Conservation (phyloP, 176 grass and related monocot species). For the Oryza rufipogon region DNA sequence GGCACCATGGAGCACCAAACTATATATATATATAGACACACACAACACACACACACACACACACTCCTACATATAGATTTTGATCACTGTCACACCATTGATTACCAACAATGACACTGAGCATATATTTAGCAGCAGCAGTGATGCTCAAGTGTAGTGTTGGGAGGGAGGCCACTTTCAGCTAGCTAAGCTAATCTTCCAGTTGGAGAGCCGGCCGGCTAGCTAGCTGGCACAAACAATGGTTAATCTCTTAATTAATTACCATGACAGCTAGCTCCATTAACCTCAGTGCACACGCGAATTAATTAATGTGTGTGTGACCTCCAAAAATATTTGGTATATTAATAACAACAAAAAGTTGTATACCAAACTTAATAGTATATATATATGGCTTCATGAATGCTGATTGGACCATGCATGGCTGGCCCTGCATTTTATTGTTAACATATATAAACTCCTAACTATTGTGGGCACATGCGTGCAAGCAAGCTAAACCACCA, state of each 20-base stretch:
- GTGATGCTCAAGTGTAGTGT: constrained; percentile 43
- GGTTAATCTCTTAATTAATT: background rate
- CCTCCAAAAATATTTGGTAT: too few species aligned
- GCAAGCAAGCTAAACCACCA: too few species aligned
- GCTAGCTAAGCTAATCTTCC: background rate
- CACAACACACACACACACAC: too few species aligned
- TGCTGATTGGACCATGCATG: too few species aligned
- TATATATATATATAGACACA: background rate
- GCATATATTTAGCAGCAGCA: background rate
- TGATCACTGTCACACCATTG: constrained; percentile 33
- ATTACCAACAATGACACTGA: constrained; percentile 28
- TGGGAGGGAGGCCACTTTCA: constrained; percentile 32
- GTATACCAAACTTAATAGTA: background rate
- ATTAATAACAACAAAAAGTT: background rate
- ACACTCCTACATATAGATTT: constrained; percentile 30
- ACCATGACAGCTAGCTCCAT: constrained; percentile 14
- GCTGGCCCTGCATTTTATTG: too few species aligned
- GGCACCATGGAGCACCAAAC: too few species aligned
- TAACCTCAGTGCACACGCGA: background rate
- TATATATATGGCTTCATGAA: background rate
- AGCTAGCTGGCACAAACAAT: background rate
- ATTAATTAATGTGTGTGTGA: too few species aligned
- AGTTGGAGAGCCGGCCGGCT: background rate
- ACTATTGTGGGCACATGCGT: too few species aligned
- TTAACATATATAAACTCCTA: too few species aligned